phyloP scores from a whole-genome alignment of 192 early-diverging fungal genomes.

The Rhizophlyctis rosea region DNA sequence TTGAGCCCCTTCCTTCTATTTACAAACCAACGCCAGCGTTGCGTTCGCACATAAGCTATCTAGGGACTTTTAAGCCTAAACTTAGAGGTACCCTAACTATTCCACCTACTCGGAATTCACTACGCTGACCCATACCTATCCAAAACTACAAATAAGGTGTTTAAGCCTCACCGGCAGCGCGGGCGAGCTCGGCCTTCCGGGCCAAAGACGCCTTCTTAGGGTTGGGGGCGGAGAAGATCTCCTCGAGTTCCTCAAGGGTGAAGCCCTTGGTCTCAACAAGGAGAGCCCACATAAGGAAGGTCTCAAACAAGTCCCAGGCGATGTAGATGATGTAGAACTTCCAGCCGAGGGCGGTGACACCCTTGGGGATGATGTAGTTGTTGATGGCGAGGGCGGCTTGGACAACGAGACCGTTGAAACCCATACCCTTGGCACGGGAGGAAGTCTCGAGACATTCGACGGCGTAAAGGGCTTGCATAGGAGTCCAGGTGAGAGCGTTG shows the following conservation, averaged over 20 bases:
- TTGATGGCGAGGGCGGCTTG: constrained; percentile 32
- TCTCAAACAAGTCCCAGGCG: not conserved
- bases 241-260: not conserved
- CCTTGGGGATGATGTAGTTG: not conserved
- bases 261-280: not conserved
- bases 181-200: too few species aligned
- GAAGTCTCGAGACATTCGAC: constrained; percentile 41
- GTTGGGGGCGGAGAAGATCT: too few species aligned
- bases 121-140: too few species aligned
- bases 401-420: constrained; percentile 37
- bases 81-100: too few species aligned
- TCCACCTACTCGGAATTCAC: too few species aligned
- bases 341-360: not conserved
- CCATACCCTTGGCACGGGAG: constrained; percentile 49
- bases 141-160: too few species aligned
- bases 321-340: not conserved
- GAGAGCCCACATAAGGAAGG: not conserved
- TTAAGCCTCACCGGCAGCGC: too few species aligned
- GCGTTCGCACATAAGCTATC: too few species aligned
- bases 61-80: too few species aligned
- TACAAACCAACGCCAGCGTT: too few species aligned
- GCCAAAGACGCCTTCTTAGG: too few species aligned
- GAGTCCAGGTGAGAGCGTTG: constrained; percentile 49
- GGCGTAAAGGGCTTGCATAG: constrained; percentile 45
- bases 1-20: too few species aligned